Evolutionary conservation across 345 rosid species (phyloP).

Genomic region (Acer campestre): DNA sequence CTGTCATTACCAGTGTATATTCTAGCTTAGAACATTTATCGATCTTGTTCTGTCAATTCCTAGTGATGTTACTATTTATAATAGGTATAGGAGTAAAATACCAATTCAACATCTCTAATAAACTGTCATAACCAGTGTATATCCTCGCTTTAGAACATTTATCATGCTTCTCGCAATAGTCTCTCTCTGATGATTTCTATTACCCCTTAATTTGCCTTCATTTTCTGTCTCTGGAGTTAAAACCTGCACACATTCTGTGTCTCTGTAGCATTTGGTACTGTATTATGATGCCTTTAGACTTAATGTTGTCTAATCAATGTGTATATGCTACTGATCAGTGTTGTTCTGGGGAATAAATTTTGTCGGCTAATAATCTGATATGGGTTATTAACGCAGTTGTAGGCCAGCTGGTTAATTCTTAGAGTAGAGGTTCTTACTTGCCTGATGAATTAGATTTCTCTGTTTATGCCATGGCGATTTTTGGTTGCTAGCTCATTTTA

Average conservation of each 20-base stretch:
- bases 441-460: not conserved
- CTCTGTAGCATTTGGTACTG: not conserved
- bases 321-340: not conserved
- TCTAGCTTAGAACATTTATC: conserved; percentile 4
- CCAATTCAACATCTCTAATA: not conserved
- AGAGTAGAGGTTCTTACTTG: not conserved
- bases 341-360: not conserved
- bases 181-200: not conserved
- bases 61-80: not conserved
- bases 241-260: not conserved
- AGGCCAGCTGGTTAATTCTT: not conserved
- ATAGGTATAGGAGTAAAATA: not conserved
- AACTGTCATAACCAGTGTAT: not conserved
- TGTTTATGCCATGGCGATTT: not conserved
- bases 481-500: not conserved
- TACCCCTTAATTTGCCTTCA: not conserved
- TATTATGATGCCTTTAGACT: conserved; percentile 8
- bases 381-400: not conserved
- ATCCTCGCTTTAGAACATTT: conserved; percentile 1
- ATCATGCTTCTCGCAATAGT: not conserved
- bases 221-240: not conserved
- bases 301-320: conserved; percentile 11
- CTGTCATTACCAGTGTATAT: not conserved
- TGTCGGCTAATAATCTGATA: not conserved
- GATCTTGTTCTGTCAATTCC: not conserved